Base-by-base conservation (phyloP, 495 filamentous ascomycete species). In the Collariella sp. region DNA sequence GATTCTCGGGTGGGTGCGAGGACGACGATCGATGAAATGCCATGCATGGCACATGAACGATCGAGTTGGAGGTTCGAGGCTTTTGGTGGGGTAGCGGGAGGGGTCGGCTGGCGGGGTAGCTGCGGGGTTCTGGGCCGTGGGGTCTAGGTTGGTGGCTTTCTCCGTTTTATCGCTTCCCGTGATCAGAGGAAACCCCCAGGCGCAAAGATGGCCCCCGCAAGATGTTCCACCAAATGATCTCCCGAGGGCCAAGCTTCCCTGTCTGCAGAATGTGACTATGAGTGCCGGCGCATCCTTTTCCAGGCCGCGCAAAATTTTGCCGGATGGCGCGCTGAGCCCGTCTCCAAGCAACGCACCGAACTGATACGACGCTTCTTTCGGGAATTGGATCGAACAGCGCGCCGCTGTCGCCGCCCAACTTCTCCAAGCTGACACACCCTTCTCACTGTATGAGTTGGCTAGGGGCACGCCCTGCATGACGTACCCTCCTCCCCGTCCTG, bases 391-490 rank as follows among this genome's bases (percentile, higher is more conserved):
- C 49, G 31, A 43, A 49, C 49, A 33, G 6, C 19, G 45, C 38
- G 34, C 16, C 53, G 35, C 34, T 18, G 15, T 36, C 20, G 36
- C 36, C 23, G n/a, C 13, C 26, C 26, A 31, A 9, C 26, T 33
- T 44, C 24, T 42, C 50, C 15, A 47, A 49, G 29, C 53, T 42
- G 34, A 56, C 57, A 47, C 51, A 52, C 34, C 45, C 50, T 26
- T 47, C 26, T 33, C 39, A 23, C 40, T 46, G 41, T 55, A 55
- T 35, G 42, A 48, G 20, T 34, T n/a, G 65, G 63, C 63, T 66
- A 65, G 62, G 57, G 63, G 44, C 61, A 59, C 47, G 63, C 65
- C 63, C 51, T 63, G 44, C 44, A 63, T 62, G 62, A 66, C 63
- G 63, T 66, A 60, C 35, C 58, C 52, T n/a, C 51, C 40, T 29